A percentile compares a stretch with the other conserved stretches of the same genome.
phyloP scores from a whole-genome alignment of 2,329 filamentous ascomycete genomes.

The Diaporthe sp. region DNA sequence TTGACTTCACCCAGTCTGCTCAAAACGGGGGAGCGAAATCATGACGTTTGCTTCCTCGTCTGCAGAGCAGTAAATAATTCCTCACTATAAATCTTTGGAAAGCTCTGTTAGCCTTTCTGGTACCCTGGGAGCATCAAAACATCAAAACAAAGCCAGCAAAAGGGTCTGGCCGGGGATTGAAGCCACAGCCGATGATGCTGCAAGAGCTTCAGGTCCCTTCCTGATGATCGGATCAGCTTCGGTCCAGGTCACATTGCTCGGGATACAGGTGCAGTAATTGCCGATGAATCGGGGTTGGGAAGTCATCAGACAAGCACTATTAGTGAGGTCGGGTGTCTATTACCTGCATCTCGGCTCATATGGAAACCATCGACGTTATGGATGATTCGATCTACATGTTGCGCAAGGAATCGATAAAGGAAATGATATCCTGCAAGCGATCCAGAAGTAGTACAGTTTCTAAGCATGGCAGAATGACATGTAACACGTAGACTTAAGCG shows the following conservation, averaged over 20 bases:
- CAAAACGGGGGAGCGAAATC: background rate
- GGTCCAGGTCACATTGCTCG: background rate
- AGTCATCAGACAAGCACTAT: background rate
- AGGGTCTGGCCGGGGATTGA: conserved; percentile 13
- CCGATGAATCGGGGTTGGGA: background rate
- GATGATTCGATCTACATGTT: background rate
- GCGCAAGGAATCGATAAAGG: background rate
- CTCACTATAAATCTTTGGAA: background rate
- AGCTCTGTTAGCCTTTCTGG: too few relatives aligned
- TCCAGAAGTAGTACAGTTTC: background rate
- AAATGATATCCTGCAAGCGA: conserved; percentile 8
- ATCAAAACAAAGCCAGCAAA: background rate
- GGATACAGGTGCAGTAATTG: background rate
- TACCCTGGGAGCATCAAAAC: background rate
- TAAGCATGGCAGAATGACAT: background rate
- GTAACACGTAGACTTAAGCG: background rate
- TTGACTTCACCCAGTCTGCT: background rate
- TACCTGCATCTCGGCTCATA: background rate
- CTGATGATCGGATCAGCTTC: background rate
- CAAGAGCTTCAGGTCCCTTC: background rate
- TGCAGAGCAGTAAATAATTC: background rate
- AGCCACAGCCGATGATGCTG: background rate
- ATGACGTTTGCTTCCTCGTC: background rate
- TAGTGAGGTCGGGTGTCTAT: background rate
- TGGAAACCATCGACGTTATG: background rate